Base-by-base conservation (phyloP, 2,329 filamentous ascomycete species). In the Sclerotinia borealis region DNA sequence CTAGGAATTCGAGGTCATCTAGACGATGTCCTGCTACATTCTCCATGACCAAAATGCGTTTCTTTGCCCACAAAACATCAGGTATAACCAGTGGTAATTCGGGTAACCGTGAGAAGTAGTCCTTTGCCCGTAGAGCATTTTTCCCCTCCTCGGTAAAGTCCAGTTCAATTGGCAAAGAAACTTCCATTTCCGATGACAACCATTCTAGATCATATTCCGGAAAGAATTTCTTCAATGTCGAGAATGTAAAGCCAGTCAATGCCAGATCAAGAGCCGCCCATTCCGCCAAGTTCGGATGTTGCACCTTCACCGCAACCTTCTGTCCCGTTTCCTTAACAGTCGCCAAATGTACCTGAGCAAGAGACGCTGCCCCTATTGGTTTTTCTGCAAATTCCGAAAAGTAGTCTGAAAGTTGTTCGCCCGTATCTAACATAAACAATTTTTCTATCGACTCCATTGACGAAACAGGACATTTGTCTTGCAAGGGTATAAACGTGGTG, bases 161-260 rank as follows among this genome's bases (percentile, higher is more conserved):
- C 59, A 99, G 81, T 76, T 99, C 95, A 74, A 93, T 88, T 0
- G 95, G 95, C 8, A 99, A 79, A 3, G 92, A 97, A 25, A 86
- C 78, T 65, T 97, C 91, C 89, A 99, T 96, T 77, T 99, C 95
- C 9, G 88, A 86, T 1, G 92, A 93, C 11, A 99, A 80, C 95
- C 95, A 99, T 73, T 96, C 93, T 34, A 99, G 82, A 75, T 99
- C 95, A 76, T 99, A 99, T 71, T 98, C 93, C 2, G 96, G 96
- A 73, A 99, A 99, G 80, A 93, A 97, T 64, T 85, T 84, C 77
- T 96, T 96, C 65, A 99, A 79, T 0, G 89, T 95, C 13, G 88
- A 86, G 76, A 99, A 99, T 0, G 93, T 96, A 72, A 95, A 96
- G 43, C 85, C 81, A 6, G 95, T 99, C 66, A 99, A 80, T 2